A percentile compares a stretch with the other conserved stretches of the same genome.
phyloP scores from a whole-genome alignment of 1,284 basidiomycete species.

The Coniferiporia weirii region DNA sequence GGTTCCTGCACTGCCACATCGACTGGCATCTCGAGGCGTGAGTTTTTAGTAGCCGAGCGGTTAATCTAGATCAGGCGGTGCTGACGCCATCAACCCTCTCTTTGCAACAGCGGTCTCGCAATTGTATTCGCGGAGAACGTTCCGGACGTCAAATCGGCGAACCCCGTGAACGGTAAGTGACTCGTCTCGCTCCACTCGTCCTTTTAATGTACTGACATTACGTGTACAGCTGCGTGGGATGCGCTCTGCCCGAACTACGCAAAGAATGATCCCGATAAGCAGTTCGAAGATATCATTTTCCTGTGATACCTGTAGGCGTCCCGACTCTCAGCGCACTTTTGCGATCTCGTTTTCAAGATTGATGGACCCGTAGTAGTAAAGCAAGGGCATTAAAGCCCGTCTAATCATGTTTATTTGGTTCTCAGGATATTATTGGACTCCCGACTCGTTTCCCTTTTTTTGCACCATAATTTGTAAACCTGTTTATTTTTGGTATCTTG shows the following conservation, averaged over 20 bases:
- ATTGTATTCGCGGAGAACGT: conserved; percentile 17
- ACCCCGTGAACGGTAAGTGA: conserved; percentile 14
- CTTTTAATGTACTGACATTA: not conserved
- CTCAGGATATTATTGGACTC: too few species aligned
- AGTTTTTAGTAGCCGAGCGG: not conserved
- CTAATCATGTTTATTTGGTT: too few species aligned
- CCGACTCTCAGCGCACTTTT: too few species aligned
- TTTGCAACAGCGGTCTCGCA: conserved; percentile 12
- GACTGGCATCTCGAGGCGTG: conserved; percentile 24
- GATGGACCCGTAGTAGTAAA: too few species aligned
- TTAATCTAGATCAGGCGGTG: not conserved
- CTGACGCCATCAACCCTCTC: not conserved
- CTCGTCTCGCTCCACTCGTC: not conserved
- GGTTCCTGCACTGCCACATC: conserved; percentile 39
- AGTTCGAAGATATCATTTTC: conserved; percentile 2
- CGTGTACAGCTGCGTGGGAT: conserved; percentile 10
- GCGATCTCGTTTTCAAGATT: too few species aligned
- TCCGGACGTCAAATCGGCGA: conserved; percentile 6
- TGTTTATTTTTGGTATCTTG: too few species aligned
- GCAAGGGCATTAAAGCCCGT: too few species aligned
- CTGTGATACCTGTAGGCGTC: not conserved
- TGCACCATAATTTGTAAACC: too few species aligned
- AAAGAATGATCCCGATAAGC: conserved; percentile 15
- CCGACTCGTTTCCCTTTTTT: too few species aligned
- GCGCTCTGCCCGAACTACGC: conserved; percentile 13